Evolutionary conservation across 306 rosid species (phyloP), one percentile per base, ranked within the genome.

Genomic region (Casuarina cunninghamiana): DNA sequence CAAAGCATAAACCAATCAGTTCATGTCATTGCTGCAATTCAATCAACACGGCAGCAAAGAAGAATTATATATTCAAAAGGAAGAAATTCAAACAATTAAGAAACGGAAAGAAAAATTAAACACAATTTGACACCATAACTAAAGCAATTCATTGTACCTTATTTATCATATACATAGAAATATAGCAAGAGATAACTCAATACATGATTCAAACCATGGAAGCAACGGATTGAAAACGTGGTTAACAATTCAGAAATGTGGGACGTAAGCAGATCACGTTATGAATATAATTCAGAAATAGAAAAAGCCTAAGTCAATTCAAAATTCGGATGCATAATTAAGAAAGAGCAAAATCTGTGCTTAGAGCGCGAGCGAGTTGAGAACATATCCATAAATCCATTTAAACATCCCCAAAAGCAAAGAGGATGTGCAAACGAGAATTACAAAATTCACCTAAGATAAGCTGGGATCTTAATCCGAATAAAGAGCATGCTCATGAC

Each of bases 391-490:
- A 26, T 9, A 26, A 26, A 21, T 15, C 65, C 65, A 58, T 58
- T 19, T 15, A 58, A 58, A 21, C 9, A 39, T 66, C 49, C 49
- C 70, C 6, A 10, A 17, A 11, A 60, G 32, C 69, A 62, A 3
- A 35, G 13, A 57, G 53, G 12, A 13, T 9, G 13, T 73, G 21
- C 38, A 73, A 53, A 41, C 58, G 43, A 37, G 41, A 42, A 78
- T 41, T 62, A 2, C 10, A 57, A 19, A 62, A 21, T 58, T 80
- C 81, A 92, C 44, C 92, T 80, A 80, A 88, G 98, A 84, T 96
- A 96, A 48, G 83, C 98, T 3, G 99, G 98, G 77, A 96, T 93
- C 91, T 96, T 96, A 82, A 96, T 96, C 32, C 99, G 90, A 78
- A 96, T 85, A 61, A 96, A 93, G 46, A 96, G 91, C 99, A 96